Conservation (phyloP, 1,284 basidiomycete species). For the Coniferiporia sulphurascens region DNA sequence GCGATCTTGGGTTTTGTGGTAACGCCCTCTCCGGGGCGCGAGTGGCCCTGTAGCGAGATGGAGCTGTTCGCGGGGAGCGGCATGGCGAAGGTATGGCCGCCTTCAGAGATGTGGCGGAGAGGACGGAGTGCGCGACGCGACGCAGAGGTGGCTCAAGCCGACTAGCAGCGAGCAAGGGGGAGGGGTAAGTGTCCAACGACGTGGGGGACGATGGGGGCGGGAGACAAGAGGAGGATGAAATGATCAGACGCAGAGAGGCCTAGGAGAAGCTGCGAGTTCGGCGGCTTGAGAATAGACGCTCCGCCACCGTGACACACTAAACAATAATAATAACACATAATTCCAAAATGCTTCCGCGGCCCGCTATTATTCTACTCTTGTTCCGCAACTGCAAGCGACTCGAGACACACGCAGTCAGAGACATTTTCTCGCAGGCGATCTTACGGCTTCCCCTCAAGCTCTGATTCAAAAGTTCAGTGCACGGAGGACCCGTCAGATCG, state of each 20-base stretch:
- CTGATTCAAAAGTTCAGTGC: no score
- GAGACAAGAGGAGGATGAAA: not conserved
- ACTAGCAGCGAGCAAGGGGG: not conserved
- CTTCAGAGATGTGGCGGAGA: not conserved
- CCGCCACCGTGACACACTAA: not conserved
- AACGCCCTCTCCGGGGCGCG: constrained; percentile 47
- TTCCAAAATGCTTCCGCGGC: not conserved
- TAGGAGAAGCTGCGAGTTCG: not conserved
- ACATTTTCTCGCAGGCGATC: no score
- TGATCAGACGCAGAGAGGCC: not conserved
- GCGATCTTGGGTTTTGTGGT: constrained; percentile 61
- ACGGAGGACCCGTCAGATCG: no score
- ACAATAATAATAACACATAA: not conserved
- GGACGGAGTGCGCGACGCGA: not conserved
- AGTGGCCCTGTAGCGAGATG: constrained; percentile 52
- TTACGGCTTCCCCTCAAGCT: no score
- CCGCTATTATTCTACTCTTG: no score
- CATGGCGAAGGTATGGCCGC: constrained; percentile 35
- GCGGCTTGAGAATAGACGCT: not conserved
- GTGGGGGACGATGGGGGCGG: not conserved
- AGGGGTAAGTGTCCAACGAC: not conserved
- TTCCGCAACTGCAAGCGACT: no score
- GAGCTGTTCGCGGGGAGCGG: constrained; percentile 51
- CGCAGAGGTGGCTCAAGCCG: not conserved
- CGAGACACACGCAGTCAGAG: not conserved